Percentiles rank a stretch among this genome's conserved stretches.
phyloP scores from a whole-genome alignment of 2,329 filamentous ascomycete genomes.

The Neoscytalidium dimidiatum region DNA sequence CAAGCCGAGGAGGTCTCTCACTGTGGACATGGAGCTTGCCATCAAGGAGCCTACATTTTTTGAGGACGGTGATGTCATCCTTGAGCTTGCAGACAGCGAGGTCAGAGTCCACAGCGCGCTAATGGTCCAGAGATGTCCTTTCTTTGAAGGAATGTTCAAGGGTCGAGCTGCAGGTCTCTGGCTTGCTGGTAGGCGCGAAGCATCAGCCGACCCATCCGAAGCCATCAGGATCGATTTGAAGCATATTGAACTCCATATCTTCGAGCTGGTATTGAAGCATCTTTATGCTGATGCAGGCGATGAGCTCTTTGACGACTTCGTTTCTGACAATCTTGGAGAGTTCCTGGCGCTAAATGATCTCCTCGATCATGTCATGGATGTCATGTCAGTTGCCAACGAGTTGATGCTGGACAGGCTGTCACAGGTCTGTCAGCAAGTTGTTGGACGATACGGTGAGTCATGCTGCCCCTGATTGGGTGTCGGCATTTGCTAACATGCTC shows the following conservation, averaged over 20 bases:
- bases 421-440: conserved; percentile 81
- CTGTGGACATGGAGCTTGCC: conserved; percentile 70
- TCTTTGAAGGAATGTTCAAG: conserved; percentile 87
- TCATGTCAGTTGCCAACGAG: conserved; percentile 88
- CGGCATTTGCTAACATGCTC: conserved; percentile 30
- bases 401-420: conserved; percentile 91
- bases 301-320: conserved; percentile 78
- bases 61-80: conserved; percentile 73
- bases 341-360: conserved; percentile 69
- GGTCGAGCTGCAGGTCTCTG: conserved; percentile 85
- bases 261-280: conserved; percentile 76
- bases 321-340: conserved; percentile 57
- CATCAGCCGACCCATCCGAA: conserved; percentile 45
- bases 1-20: conserved; percentile 63
- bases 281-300: conserved; percentile 82
- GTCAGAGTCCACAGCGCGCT: conserved; percentile 75
- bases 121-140: conserved; percentile 82
- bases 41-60: conserved; percentile 71
- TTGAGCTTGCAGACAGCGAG: conserved; percentile 75
- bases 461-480: conserved; percentile 26
- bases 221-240: conserved; percentile 75
- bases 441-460: conserved; percentile 71
- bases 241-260: conserved; percentile 73
- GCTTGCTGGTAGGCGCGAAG: conserved; percentile 70
- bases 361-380: conserved; percentile 84